Conservation (phyloP, 2,329 filamentous ascomycete genomes). For the Keithomyces neogunnii region DNA sequence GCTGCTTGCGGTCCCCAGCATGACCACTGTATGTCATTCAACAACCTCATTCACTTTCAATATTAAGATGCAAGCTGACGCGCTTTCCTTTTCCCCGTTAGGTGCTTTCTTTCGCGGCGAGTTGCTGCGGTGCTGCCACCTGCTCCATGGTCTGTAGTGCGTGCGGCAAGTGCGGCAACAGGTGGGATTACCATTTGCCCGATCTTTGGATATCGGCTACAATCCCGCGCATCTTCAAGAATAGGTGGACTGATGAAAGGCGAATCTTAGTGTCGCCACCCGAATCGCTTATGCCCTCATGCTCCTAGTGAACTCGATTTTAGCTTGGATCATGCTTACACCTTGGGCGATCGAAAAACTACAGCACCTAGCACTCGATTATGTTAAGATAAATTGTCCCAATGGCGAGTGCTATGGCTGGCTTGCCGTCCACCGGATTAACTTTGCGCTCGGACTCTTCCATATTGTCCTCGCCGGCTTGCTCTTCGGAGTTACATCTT, state of each 20-base stretch:
- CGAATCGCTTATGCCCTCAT: slow-evolving; percentile 94
- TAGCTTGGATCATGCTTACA: slow-evolving; percentile 99
- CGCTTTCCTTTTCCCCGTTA: slow-evolving; percentile 23
- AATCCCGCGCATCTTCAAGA: no score
- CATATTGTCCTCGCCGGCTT: slow-evolving; percentile 80
- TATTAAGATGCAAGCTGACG: slow-evolving; percentile 9
- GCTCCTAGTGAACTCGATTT: slow-evolving; percentile 89
- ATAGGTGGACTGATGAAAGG: neutral
- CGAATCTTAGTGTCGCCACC: slow-evolving; percentile 67
- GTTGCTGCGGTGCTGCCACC: slow-evolving; percentile 93
- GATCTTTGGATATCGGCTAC: slow-evolving; percentile 1
- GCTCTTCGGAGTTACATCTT: slow-evolving; percentile 77
- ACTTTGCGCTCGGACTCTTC: slow-evolving; percentile 92
- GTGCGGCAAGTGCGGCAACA: slow-evolving; percentile 95
- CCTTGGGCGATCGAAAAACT: slow-evolving; percentile 97
- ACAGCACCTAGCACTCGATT: slow-evolving; percentile 84
- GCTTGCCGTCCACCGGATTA: slow-evolving; percentile 94
- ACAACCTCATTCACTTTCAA: no score
- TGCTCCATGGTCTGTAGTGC: slow-evolving; percentile 93
- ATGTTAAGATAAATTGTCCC: slow-evolving; percentile 89
- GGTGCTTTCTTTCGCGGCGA: slow-evolving; percentile 72
- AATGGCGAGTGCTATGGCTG: slow-evolving; percentile 90
- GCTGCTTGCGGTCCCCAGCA: slow-evolving; percentile 77
- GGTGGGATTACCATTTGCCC: slow-evolving; percentile 40
- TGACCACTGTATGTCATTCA: slow-evolving; percentile 62